phyloP scores from a whole-genome alignment of 2,329 filamentous ascomycete genomes.

The Colletotrichum siamense region DNA sequence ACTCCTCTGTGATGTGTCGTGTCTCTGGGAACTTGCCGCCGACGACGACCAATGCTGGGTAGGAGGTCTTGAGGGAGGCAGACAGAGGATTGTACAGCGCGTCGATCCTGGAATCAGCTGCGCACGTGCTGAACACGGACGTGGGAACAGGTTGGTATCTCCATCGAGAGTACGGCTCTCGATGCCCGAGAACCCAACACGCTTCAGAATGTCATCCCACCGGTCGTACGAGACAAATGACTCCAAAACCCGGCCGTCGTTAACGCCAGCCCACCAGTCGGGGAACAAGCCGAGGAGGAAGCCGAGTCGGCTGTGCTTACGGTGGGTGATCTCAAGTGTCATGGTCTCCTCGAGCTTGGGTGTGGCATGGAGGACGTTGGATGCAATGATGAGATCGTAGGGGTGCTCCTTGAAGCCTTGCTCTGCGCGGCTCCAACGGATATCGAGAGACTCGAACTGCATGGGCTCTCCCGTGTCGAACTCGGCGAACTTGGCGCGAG shows the following conservation, averaged over 20 bases:
- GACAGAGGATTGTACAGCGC: neutral
- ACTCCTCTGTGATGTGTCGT: no score
- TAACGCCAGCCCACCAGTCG: slow-evolving; percentile 31
- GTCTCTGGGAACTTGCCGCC: neutral
- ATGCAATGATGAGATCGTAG: slow-evolving; percentile 34
- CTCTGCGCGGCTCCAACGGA: neutral
- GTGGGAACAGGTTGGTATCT: neutral
- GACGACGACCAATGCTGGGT: neutral
- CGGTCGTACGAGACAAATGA: slow-evolving; percentile 24
- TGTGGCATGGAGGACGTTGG: slow-evolving; percentile 34
- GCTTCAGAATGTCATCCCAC: slow-evolving; percentile 32
- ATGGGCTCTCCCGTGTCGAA: neutral
- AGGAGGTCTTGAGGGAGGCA: neutral
- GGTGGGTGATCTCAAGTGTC: neutral
- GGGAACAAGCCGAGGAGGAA: slow-evolving; percentile 26
- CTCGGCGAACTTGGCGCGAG: slow-evolving; percentile 21
- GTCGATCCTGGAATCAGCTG: neutral
- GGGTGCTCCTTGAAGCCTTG: slow-evolving; percentile 30
- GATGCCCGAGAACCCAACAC: slow-evolving; percentile 27
- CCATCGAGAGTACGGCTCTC: neutral
- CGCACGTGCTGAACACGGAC: neutral
- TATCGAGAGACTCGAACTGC: neutral
- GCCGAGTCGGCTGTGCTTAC: slow-evolving; percentile 18
- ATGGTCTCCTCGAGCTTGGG: slow-evolving; percentile 26
- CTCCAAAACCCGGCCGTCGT: slow-evolving; percentile 26